A percentile compares a stretch with the other conserved stretches of the same genome.
Conservation (phyloP, 2,329 filamentous ascomycete genomes). For the Epichloe brachyelytri region DNA sequence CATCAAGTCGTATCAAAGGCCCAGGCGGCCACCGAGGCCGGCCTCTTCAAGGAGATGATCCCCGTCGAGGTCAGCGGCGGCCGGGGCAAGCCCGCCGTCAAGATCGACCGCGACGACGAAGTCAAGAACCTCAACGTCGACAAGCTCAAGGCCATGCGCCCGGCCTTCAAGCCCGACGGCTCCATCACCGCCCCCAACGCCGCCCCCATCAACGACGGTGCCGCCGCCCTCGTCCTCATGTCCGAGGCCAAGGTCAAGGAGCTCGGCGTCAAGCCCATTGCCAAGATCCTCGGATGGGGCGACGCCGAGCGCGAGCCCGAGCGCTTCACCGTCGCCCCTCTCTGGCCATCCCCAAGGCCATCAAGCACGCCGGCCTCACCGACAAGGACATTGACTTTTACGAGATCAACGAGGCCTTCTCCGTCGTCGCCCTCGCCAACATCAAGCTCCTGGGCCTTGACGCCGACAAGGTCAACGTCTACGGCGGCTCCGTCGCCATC, state of each 20-base stretch:
- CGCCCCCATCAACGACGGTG: constrained; percentile 90
- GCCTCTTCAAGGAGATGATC: constrained; percentile 78
- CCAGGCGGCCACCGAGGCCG: constrained; percentile 69
- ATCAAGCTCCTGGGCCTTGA: constrained; percentile 75
- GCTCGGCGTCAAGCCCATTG: constrained; percentile 79
- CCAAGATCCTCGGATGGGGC: constrained; percentile 95
- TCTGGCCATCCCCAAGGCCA: constrained; percentile 90
- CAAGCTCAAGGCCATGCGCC: constrained; percentile 75
- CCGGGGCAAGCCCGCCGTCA: constrained; percentile 76
- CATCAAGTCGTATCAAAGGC: constrained; percentile 89
- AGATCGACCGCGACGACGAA: constrained; percentile 81
- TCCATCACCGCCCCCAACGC: constrained; percentile 95
- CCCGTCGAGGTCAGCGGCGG: constrained; percentile 79
- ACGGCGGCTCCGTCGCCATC: constrained; percentile 88
- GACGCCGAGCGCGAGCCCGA: constrained; percentile 84
- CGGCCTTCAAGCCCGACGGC: constrained; percentile 69
- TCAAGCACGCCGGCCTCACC: constrained; percentile 81
- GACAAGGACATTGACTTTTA: constrained; percentile 76
- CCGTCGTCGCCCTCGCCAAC: constrained; percentile 90
- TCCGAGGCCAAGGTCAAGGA: constrained; percentile 91
- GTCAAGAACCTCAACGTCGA: constrained; percentile 84
- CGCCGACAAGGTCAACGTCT: constrained; percentile 85
- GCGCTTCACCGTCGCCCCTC: constrained; percentile 90
- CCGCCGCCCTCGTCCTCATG: constrained; percentile 81
- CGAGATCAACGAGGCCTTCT: constrained; percentile 99